phyloP scores from a whole-genome alignment of 2,329 filamentous ascomycete genomes.

The Plenodomus lindquistii region DNA sequence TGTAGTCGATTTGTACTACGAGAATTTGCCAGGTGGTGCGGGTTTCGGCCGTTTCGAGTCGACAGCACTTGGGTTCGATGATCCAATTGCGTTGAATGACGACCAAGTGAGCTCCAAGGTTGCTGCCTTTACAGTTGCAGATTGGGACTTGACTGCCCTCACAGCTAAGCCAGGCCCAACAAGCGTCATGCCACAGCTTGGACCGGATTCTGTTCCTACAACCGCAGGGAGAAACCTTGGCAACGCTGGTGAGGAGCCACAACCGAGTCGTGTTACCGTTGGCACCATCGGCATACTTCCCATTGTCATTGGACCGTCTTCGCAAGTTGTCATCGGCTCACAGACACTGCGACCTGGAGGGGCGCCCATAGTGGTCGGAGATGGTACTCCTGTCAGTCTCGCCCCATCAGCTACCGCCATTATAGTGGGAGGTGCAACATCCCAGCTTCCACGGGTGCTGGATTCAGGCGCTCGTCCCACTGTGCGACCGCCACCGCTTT shows the following conservation, averaged over 20 bases:
- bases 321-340: conserved; percentile 38
- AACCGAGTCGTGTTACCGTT: conserved; percentile 22
- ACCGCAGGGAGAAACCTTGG: conserved; percentile 5
- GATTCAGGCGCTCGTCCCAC: conserved; percentile 8
- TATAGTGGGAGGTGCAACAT: conserved; percentile 31
- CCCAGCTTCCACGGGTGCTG: conserved; percentile 21
- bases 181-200: conserved; percentile 3
- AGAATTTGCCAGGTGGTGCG: conserved; percentile 19
- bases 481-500: conserved; percentile 32
- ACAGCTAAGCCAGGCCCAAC: conserved; percentile 6
- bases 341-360: conserved; percentile 43
- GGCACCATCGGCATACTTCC: conserved; percentile 32
- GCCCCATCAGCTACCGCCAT: conserved; percentile 34
- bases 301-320: conserved; percentile 38
- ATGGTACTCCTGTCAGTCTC: conserved; percentile 34
- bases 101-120: conserved; percentile 7
- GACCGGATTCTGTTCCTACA: conserved; percentile 5
- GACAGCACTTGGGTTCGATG: conserved; percentile 30
- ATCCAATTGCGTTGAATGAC: conserved; percentile 15
- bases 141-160: conserved; percentile 14
- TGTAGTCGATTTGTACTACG: conserved; percentile 47
- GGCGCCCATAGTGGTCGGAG: conserved; percentile 41
- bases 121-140: conserved; percentile 14
- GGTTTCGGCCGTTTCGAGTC: conserved; percentile 37
- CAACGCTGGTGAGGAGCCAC: conserved; percentile 7